These are phyloP conservation scores for Talaromyces albobiverticillius DNA, from an alignment of 2,329 filamentous ascomycete genomes.

Conservation along the genomic window DNA sequence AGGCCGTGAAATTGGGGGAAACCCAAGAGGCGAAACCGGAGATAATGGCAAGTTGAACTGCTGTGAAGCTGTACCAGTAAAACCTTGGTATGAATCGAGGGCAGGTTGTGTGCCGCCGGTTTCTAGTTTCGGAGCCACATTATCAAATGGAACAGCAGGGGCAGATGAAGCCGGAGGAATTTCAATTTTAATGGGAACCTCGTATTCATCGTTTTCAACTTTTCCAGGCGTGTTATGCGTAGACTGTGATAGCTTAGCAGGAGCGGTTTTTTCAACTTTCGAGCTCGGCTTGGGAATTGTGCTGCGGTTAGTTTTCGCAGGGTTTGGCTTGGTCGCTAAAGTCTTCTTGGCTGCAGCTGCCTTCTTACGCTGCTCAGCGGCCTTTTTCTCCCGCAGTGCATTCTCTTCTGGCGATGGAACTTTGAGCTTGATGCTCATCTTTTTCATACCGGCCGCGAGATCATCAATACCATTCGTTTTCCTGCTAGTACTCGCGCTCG, in stretches of 20 bases:
- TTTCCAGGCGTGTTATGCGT: not conserved
- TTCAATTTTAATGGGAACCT: constrained; percentile 7
- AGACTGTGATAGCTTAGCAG: not conserved
- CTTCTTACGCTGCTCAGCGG: constrained; percentile 40
- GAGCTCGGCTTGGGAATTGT: not conserved
- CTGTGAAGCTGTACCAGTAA: not conserved
- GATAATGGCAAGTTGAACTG: constrained; percentile 5
- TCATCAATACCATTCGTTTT: constrained; percentile 31
- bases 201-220: not conserved
- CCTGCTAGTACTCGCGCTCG: constrained; percentile 26
- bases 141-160: not conserved
- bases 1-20: constrained; percentile 24
- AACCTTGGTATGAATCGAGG: not conserved
- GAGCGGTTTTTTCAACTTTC: not conserved
- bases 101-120: not conserved
- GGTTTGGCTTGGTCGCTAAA: constrained; percentile 21
- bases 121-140: not conserved
- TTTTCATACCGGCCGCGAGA: constrained; percentile 53
- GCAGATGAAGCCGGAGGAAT: not conserved
- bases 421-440: constrained; percentile 56
- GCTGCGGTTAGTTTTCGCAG: constrained; percentile 7
- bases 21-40: constrained; percentile 6
- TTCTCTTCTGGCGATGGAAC: constrained; percentile 58
- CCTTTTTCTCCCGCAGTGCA: constrained; percentile 49
- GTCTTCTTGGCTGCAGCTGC: constrained; percentile 31